phyloP scores from a whole-genome alignment of 208 protist species.

The Crithidia acanthocephali region DNA sequence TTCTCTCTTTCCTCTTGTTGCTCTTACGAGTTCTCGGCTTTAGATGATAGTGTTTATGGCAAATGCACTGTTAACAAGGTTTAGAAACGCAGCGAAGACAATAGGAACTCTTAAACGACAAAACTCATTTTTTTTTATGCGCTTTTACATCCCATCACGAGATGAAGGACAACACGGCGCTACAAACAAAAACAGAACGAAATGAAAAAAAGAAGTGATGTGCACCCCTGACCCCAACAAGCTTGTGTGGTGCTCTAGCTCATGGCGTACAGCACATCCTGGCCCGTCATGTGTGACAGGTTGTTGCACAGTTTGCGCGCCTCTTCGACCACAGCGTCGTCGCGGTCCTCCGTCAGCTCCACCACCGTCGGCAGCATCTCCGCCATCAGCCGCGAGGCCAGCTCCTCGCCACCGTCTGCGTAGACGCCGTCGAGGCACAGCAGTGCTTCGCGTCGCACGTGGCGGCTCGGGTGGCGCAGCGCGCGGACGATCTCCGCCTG shows the following conservation, averaged over 20 bases:
- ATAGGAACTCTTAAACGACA: no score
- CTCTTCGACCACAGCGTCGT: slow-evolving; percentile 83
- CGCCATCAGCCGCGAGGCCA: slow-evolving; percentile 88
- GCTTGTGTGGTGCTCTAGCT: slow-evolving; percentile 36
- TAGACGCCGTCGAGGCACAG: slow-evolving; percentile 83
- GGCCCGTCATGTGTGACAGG: slow-evolving; percentile 86
- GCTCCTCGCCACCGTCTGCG: slow-evolving; percentile 89
- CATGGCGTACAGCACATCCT: slow-evolving; percentile 92
- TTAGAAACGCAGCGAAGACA: no score
- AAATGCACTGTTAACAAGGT: no score
- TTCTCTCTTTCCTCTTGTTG: no score
- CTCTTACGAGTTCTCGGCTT: no score
- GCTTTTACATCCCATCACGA: no score
- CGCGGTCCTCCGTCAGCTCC: slow-evolving; percentile 87
- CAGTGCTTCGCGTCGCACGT: slow-evolving; percentile 74
- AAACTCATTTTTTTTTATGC: no score
- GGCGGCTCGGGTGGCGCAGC: slow-evolving; percentile 75
- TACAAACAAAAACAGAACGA: no score
- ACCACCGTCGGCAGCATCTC: slow-evolving; percentile 91
- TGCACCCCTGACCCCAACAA: no score
- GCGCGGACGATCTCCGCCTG: slow-evolving; percentile 82
- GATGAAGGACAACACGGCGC: no score
- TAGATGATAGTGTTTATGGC: no score
- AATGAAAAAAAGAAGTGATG: no score
- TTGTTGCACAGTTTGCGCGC: slow-evolving; percentile 81